Evolutionary conservation across 1,284 basidiomycete genomes (phyloP).

Genomic region (Rhodotorula mucilaginosa): DNA sequence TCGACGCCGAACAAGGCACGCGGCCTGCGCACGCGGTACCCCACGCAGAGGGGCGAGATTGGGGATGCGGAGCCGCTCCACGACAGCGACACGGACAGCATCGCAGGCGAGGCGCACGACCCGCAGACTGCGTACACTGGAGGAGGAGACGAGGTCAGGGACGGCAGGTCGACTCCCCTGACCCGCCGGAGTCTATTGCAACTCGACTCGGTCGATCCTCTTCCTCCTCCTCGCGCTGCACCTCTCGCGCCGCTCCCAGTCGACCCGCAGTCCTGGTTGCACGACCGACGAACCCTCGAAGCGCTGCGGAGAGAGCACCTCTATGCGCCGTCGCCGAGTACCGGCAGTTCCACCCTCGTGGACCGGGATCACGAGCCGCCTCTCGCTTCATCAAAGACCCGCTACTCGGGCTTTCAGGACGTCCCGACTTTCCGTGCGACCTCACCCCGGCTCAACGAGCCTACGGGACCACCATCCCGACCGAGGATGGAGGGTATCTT

Average conservation of each 20-base stretch:
- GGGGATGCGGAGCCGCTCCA: constrained; percentile 14
- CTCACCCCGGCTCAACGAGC: neutral
- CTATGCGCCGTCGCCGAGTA: constrained; percentile 31
- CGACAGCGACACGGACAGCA: constrained; percentile 32
- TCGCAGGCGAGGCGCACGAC: constrained; percentile 12
- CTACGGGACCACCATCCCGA: neutral
- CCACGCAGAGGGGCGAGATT: neutral
- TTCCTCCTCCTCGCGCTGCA: neutral
- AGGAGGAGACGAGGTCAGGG: too few species aligned
- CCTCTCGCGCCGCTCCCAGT: constrained; percentile 4
- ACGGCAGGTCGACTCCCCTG: neutral
- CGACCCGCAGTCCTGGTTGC: neutral
- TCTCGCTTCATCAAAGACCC: neutral
- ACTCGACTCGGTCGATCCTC: neutral
- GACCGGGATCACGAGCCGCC: constrained; percentile 22
- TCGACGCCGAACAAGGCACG: constrained; percentile 7
- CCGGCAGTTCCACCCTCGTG: constrained; percentile 34
- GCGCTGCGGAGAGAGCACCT: neutral
- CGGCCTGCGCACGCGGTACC: neutral
- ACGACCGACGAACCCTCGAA: neutral
- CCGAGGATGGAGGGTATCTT: constrained; percentile 6
- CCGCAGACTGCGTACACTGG: neutral
- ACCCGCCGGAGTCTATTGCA: constrained; percentile 18
- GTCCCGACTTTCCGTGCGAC: neutral
- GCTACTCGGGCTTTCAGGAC: too few species aligned